Base-by-base conservation (phyloP, 2,329 filamentous ascomycete genomes). In the Chalaropsis thielavioides region DNA sequence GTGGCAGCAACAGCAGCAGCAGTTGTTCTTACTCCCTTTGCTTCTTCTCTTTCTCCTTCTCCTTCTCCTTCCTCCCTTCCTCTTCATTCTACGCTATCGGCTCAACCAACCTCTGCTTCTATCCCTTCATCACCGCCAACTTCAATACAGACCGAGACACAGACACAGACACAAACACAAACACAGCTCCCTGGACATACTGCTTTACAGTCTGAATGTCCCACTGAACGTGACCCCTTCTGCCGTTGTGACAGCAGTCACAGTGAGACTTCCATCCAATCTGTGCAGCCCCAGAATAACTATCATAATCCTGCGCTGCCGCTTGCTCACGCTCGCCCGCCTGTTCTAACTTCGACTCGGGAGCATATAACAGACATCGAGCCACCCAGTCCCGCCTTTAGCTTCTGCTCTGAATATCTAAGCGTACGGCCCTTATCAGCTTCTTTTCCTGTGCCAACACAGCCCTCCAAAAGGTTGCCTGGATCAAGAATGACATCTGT, bases 391-490 rank as follows among this genome's bases (percentile, higher is more conserved):
- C 66, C 66, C 13, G 63, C 49, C 5, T 67, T 67, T 31, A 62
- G 46, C 35, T 67, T 67, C 31, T 67, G 62, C 24, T 49, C 40
- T n/a, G 63, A 67, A 61, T 27, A 67, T 43, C 35, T 64, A 22
- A 51, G 38, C 2, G 59, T 67, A 13, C 60, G 49, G 15, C 27
- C 41, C 17, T 54, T 22, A 46, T n/a, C 43, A 3, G n/a, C 46
- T 22, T 13, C 63, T 13, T 60, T 41, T 10, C 22, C 63, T 41
- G 56, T 64, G 31, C 40, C 63, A 27, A 43, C 58, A 22, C 62
- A 64, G 22, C 54, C 49, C 15, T 60, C 43, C 11, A 59, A 40
- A 24, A 62, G 61, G 19, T 58, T 58, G 54, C 27, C 54, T 38
- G 27, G 54, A 15, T n/a, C 15, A 58, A 38, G 54, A 31, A 58